Conservation (phyloP, 805 yeast genomes). For the Candida ponderosae region DNA sequence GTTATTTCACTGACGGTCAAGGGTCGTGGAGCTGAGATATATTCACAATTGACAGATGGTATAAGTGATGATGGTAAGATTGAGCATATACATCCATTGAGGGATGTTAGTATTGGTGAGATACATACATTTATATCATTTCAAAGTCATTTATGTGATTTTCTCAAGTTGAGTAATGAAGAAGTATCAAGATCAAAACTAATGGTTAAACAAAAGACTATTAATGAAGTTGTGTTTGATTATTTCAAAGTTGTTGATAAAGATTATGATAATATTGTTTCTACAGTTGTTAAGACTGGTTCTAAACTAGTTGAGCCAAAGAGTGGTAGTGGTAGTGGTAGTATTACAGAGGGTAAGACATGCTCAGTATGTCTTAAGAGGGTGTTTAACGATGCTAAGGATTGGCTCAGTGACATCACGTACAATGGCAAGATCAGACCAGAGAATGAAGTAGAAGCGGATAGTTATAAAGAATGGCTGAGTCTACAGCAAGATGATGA, state of each 20-base stretch:
- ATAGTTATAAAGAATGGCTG: conserved; percentile 26
- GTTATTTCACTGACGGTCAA: conserved; percentile 74
- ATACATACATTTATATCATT: conserved; percentile 46
- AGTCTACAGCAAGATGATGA: conserved; percentile 1
- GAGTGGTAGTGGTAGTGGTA: conserved; percentile 1
- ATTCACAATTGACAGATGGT: conserved; percentile 41
- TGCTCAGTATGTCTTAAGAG: conserved; percentile 54
- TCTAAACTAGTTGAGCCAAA: conserved; percentile 57
- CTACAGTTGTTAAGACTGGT: conserved; percentile 89
- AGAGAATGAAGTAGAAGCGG: conserved; percentile 32
- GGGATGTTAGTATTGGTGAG: conserved; percentile 70
- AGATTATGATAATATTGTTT: conserved; percentile 81
- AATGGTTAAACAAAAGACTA: conserved; percentile 66
- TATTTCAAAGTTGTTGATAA: conserved; percentile 68
- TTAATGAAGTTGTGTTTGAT: conserved; percentile 67
- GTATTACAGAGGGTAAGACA: conserved; percentile 10
- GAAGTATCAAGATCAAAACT: conserved; percentile 17
- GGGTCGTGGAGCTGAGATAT: conserved; percentile 74
- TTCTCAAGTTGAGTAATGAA: neutral
- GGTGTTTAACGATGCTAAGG: conserved; percentile 48
- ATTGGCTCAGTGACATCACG: conserved; percentile 66
- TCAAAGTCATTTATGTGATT: conserved; percentile 3
- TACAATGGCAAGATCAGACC: conserved; percentile 48
- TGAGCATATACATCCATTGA: conserved; percentile 57
- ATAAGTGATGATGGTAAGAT: conserved; percentile 23